A percentile compares a stretch with the other conserved stretches of the same genome.
Evolutionary conservation across 345 rosid species (phyloP).

Genomic region (Lepidium sativum): DNA sequence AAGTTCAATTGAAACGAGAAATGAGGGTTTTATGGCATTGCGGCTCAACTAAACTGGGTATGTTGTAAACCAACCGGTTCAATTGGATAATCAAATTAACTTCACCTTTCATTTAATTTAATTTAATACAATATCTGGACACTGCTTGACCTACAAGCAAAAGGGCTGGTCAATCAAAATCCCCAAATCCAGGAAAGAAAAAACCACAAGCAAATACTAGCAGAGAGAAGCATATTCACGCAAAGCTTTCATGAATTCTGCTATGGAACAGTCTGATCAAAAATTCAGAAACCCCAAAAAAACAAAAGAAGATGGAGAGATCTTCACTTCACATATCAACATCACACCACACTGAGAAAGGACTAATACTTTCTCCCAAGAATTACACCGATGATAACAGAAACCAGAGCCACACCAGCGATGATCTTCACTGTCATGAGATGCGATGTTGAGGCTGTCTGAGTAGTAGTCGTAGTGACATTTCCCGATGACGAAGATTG

Average conservation of each 20-base stretch:
- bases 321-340: constrained; percentile 16
- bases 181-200: neutral
- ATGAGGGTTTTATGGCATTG: neutral
- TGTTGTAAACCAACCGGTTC: neutral
- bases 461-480: constrained; percentile 17
- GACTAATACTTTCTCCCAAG: constrained; percentile 72
- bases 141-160: constrained; percentile 26
- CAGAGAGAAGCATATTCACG: constrained; percentile 20
- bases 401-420: constrained; percentile 60
- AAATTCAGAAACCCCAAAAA: constrained; percentile 9
- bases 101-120: constrained; percentile 3
- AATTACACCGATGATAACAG: constrained; percentile 61
- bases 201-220: constrained; percentile 6
- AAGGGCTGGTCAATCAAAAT: neutral
- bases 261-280: constrained; percentile 14
- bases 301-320: neutral
- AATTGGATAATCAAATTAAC: constrained; percentile 4
- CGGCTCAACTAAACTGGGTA: neutral
- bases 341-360: constrained; percentile 17
- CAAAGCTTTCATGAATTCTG: constrained; percentile 8
- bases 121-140: constrained; percentile 2
- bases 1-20: neutral
- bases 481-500: constrained; percentile 35
- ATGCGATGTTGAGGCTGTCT: constrained; percentile 28
- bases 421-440: constrained; percentile 43